Base-by-base conservation (phyloP, 495 filamentous ascomycete genomes). In the Poronia punctata region DNA sequence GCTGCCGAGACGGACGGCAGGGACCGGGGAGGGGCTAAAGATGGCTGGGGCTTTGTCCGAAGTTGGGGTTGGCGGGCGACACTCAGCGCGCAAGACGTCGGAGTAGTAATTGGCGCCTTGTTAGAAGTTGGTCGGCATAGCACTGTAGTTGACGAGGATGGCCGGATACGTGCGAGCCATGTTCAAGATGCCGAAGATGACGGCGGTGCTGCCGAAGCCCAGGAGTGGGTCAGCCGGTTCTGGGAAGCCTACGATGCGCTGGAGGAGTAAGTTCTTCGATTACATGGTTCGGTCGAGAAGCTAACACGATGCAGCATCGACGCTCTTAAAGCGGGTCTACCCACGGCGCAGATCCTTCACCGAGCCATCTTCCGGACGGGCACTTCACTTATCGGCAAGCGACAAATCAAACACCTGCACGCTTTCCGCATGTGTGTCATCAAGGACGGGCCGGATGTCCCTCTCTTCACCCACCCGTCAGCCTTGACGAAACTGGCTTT, bases 1-100 rank as follows among this genome's bases (percentile, higher is more conserved):
- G 62, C 65, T 7, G 73, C 73, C 34, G 72, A 75, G 43, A 78
- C 72, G 10, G 72, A 77, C 48, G 75, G 78, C 20, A 66, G 53
- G 23, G 74, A 74, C 48, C 60, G 68, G 23, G 74, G 60, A 11
- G 76, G 76, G 15, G 71, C 75, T 21, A 85, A 85, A 48, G 83
- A 93, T 57, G 87, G 86, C 9, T 95, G 93, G 86, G 93, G 92
- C 2, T 98, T 97, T 55, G 90, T 98, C 12, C 76, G 89, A 25
- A 92, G 85, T 57, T 98, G 92, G 92, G 92, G 92, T 12, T 98
- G 88, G 89, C 86, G 88, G 57, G 92, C 88, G 0, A 95, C 88
- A 29, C 72, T 97, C 1, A 88, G 82, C 40, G 93, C 92, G 8
- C 83, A 83, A 26, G 92, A 98, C 57, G 86, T 95, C 1, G 90